A percentile compares a stretch with the other conserved stretches of the same genome.
phyloP scores from a whole-genome alignment of 2,329 filamentous ascomycete genomes.

The Diaporthe nobilis region DNA sequence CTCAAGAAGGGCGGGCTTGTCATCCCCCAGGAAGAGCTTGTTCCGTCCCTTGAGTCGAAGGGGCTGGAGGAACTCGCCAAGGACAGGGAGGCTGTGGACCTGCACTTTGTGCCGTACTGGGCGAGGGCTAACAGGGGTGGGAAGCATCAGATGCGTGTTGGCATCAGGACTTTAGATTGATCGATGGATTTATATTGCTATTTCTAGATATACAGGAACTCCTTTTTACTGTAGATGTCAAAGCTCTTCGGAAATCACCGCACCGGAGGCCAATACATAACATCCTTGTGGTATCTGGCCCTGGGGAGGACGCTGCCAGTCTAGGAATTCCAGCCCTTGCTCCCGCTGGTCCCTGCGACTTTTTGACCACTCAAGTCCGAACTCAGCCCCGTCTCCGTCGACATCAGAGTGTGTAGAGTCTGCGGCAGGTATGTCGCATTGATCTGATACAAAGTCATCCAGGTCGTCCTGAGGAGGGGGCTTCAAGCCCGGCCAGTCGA shows the following conservation, averaged over 20 bases:
- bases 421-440: neutral
- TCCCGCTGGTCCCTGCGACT: neutral
- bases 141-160: constrained; percentile 37
- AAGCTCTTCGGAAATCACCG: neutral
- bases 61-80: constrained; percentile 42
- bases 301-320: constrained; percentile 10
- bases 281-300: neutral
- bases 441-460: neutral
- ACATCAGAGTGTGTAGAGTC: neutral
- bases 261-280: neutral
- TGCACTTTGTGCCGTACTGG: constrained; percentile 69
- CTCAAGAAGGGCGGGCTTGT: constrained; percentile 27
- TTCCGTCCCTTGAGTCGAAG: constrained; percentile 44
- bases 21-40: constrained; percentile 4
- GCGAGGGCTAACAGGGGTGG: constrained; percentile 65
- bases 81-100: constrained; percentile 45
- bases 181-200: too few relatives aligned
- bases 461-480: neutral
- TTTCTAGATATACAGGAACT: too few relatives aligned
- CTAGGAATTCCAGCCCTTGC: neutral
- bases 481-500: constrained; percentile 26
- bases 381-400: neutral
- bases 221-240: neutral
- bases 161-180: constrained; percentile 35
- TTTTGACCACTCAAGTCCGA: neutral